Evolutionary conservation across 345 rosid genomes (phyloP).

Genomic region (Syzygium aromaticum): DNA sequence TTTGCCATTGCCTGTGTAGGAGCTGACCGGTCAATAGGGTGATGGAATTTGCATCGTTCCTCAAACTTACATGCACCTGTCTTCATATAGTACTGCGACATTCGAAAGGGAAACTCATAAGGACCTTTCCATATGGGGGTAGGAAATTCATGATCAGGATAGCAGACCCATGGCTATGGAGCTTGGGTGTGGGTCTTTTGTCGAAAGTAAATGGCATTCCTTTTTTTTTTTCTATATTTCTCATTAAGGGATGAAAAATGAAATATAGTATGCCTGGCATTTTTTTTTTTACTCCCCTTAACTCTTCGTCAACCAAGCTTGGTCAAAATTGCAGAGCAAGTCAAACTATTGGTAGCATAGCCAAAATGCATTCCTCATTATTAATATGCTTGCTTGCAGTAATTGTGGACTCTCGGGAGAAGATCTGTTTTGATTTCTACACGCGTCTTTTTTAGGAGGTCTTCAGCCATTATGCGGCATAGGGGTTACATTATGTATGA

Average conservation of each 20-base stretch:
- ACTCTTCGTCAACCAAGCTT: not conserved
- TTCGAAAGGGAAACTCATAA: not conserved
- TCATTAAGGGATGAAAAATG: not conserved
- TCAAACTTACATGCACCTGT: constrained; percentile 84
- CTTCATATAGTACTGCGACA: constrained; percentile 77
- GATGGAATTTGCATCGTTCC: constrained; percentile 82
- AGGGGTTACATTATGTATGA: not conserved
- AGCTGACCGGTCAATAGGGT: constrained; percentile 62
- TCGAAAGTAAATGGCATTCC: not conserved
- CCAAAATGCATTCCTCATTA: not conserved
- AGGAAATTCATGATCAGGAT: constrained; percentile 4
- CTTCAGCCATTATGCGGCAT: not conserved
- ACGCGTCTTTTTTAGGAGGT: not conserved
- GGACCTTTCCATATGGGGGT: not conserved
- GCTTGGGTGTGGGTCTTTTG: constrained; percentile 3
- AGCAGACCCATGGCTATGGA: constrained; percentile 5
- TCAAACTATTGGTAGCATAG: not conserved
- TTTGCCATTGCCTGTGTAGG: constrained; percentile 13
- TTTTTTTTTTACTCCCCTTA: not conserved
- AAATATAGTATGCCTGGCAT: not conserved
- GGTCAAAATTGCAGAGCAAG: not conserved
- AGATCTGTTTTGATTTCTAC: not conserved
- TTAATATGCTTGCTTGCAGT: not conserved
- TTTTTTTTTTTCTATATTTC: not conserved
- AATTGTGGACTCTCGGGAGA: not conserved